Conservation (phyloP, 2,329 filamentous ascomycete genomes). For the Pseudocercospora crystallina region DNA sequence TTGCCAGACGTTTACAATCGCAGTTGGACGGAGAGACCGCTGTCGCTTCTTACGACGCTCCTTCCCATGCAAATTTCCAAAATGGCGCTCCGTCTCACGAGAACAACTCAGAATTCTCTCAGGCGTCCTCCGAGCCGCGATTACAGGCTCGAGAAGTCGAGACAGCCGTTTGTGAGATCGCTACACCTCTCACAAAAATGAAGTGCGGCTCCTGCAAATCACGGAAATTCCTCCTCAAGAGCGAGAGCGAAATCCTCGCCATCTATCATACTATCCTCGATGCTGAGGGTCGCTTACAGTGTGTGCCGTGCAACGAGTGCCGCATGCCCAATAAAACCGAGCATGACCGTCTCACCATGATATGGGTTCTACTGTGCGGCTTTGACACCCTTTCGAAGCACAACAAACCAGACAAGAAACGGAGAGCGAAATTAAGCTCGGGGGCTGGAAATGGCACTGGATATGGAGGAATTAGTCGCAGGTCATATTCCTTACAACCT, state of each 20-base stretch:
- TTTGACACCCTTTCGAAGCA: constrained; percentile 32
- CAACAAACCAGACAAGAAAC: constrained; percentile 17
- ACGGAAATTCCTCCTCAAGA: constrained; percentile 1
- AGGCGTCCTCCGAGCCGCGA: not conserved
- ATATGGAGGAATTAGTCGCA: not conserved
- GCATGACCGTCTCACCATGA: constrained; percentile 29
- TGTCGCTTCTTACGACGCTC: not conserved
- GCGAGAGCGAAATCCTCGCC: not conserved
- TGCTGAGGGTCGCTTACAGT: not conserved
- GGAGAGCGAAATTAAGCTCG: not conserved
- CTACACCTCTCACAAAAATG: not conserved
- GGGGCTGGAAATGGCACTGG: constrained; percentile 4
- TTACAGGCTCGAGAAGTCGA: constrained; percentile 1
- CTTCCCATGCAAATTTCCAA: too few relatives aligned
- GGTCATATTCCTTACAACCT: too few relatives aligned
- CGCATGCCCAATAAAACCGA: not conserved
- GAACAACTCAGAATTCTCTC: not conserved
- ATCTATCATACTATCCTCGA: not conserved
- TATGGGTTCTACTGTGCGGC: constrained; percentile 41
- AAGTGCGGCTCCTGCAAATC: constrained; percentile 4
- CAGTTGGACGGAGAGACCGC: constrained; percentile 1
- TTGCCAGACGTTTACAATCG: constrained; percentile 9
- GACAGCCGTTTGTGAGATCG: not conserved
- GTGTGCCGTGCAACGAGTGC: constrained; percentile 1
- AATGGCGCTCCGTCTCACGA: not conserved